A percentile compares a stretch with the other conserved stretches of the same genome.
These are phyloP conservation scores for Zymoseptoria tritici DNA, from an alignment of 2,329 filamentous ascomycete genomes.

Conservation along the genomic window DNA sequence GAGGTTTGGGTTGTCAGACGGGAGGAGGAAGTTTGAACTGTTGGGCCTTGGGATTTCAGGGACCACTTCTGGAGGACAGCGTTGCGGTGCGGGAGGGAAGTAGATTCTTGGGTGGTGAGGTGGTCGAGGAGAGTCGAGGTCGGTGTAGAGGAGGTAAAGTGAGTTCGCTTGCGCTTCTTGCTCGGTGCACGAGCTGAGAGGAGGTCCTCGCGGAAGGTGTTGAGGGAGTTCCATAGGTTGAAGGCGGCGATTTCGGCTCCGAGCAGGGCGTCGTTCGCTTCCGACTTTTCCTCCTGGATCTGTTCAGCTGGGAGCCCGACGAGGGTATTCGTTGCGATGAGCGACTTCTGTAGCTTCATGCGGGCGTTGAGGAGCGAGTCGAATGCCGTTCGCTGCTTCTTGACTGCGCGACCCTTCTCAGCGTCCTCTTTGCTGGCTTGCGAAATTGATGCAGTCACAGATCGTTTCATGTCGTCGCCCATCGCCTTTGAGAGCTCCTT, in stretches of 20 bases:
- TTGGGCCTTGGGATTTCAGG: slow-evolving; percentile 60
- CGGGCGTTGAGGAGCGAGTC: slow-evolving; percentile 82
- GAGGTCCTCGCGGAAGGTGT: slow-evolving; percentile 58
- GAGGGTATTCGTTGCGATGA: slow-evolving; percentile 74
- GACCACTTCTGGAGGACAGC: slow-evolving; percentile 86
- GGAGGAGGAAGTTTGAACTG: slow-evolving; percentile 49
- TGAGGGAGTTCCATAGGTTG: slow-evolving; percentile 75
- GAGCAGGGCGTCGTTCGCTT: slow-evolving; percentile 47
- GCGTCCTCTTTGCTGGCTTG: slow-evolving; percentile 68
- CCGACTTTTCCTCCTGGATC: slow-evolving; percentile 35
- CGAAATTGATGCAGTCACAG: slow-evolving; percentile 55
- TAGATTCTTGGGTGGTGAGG: slow-evolving; percentile 59
- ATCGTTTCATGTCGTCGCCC: slow-evolving; percentile 49
- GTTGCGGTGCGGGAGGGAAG: slow-evolving; percentile 55
- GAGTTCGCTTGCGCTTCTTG: slow-evolving; percentile 51
- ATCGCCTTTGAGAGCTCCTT: slow-evolving; percentile 54
- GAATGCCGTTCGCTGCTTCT: slow-evolving; percentile 75
- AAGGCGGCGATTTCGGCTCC: slow-evolving; percentile 81
- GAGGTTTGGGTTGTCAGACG: slow-evolving; percentile 51
- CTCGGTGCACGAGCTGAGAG: slow-evolving; percentile 43
- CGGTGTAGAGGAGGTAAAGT: slow-evolving; percentile 49
- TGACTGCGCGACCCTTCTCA: slow-evolving; percentile 79
- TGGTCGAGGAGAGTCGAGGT: slow-evolving; percentile 64
- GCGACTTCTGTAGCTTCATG: slow-evolving; percentile 86
- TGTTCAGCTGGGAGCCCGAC: slow-evolving; percentile 28